A percentile compares a stretch with the other conserved stretches of the same genome.
phyloP scores from a whole-genome alignment of 2,329 filamentous ascomycete genomes.

The Aureobasidium sp. region DNA sequence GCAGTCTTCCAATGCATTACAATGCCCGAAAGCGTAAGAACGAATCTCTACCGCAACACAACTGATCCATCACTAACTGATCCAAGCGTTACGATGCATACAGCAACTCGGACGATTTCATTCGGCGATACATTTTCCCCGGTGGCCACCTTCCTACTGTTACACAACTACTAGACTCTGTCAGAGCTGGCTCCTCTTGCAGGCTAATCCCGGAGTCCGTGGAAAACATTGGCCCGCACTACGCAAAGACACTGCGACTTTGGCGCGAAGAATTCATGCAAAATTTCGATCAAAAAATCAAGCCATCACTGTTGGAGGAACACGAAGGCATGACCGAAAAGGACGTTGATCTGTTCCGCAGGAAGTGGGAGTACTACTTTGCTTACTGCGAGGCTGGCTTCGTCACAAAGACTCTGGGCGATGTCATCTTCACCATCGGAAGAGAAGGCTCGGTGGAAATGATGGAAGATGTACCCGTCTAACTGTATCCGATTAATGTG shows the following conservation, averaged over 20 bases:
- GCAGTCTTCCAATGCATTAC: constrained; percentile 70
- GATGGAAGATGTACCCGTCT: constrained; percentile 56
- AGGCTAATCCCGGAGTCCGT: constrained; percentile 57
- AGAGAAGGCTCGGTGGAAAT: constrained; percentile 56
- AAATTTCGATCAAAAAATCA: constrained; percentile 53
- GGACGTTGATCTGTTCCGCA: constrained; percentile 57
- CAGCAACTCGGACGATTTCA: constrained; percentile 60
- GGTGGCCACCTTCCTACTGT: constrained; percentile 64
- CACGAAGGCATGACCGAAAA: constrained; percentile 50
- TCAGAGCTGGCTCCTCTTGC: constrained; percentile 51
- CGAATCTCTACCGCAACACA: neutral
- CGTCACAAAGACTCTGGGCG: constrained; percentile 60
- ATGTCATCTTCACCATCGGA: constrained; percentile 62
- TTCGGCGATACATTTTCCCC: constrained; percentile 69
- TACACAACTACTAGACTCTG: constrained; percentile 55
- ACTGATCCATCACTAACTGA: neutral
- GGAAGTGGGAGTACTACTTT: constrained; percentile 74
- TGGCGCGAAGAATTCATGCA: constrained; percentile 59
- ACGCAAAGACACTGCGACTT: constrained; percentile 57
- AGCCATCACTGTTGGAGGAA: constrained; percentile 49
- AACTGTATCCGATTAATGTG: neutral
- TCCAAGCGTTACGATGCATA: constrained; percentile 52
- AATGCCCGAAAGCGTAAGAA: constrained; percentile 52
- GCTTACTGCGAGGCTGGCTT: constrained; percentile 68
- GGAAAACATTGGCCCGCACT: constrained; percentile 67